Percentiles rank a stretch among this genome's conserved stretches.
Evolutionary conservation across 345 rosid species (phyloP).

Genomic region (Laguncularia racemosa): DNA sequence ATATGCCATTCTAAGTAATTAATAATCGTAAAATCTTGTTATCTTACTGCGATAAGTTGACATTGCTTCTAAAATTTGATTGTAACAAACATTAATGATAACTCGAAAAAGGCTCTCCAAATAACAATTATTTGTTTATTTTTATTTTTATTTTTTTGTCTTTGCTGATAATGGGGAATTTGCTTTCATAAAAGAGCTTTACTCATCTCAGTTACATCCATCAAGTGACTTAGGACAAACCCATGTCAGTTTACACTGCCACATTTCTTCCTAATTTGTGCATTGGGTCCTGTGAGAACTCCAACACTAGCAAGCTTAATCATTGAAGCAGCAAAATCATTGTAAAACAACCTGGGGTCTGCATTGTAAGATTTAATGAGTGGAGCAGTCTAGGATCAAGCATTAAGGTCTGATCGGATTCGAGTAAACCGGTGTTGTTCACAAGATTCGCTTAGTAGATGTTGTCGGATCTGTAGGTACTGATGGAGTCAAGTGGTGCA

Average conservation of each 20-base stretch:
- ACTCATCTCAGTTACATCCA: no score
- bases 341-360: conserved; percentile 39
- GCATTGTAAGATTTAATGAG: conserved; percentile 46
- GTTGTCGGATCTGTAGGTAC: conserved; percentile 50
- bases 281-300: conserved; percentile 48
- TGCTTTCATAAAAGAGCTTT: no score
- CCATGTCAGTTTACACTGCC: conserved; percentile 41
- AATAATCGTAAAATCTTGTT: no score
- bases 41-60: no score
- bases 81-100: no score
- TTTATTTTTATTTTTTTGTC: no score
- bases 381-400: conserved; percentile 37
- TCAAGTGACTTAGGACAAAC: conserved; percentile 30
- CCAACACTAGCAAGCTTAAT: conserved; percentile 56
- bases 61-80: no score
- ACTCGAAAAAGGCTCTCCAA: no score
- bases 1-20: no score
- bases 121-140: no score
- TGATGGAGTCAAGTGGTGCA: conserved; percentile 55
- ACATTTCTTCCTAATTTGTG: conserved; percentile 62
- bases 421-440: conserved; percentile 49
- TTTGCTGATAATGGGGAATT: no score
- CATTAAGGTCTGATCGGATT: conserved; percentile 67
- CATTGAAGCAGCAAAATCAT: conserved; percentile 68
- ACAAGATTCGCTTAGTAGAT: conserved; percentile 49